A percentile compares a stretch with the other conserved stretches of the same genome.
Conservation (phyloP, 2,329 filamentous ascomycete species). For the Colletotrichum camelliae region DNA sequence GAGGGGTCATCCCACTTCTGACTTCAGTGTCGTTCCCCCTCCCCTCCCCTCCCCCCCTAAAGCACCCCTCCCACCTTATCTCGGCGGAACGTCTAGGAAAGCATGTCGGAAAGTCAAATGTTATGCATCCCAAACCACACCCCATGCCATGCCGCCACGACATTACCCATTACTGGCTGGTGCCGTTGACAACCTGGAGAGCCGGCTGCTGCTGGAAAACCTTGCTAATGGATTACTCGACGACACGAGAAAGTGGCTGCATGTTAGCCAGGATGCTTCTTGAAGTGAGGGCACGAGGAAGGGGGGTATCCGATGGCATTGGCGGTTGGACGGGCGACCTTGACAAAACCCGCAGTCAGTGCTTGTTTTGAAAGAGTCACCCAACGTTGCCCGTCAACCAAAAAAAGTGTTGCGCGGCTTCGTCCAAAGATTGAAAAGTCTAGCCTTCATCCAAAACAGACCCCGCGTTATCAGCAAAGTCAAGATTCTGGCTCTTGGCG, state of each 20-base stretch:
- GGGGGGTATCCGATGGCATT: neutral
- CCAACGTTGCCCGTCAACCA: neutral
- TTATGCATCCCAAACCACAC: neutral
- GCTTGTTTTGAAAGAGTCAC: neutral
- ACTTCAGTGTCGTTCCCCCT: neutral
- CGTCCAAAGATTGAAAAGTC: neutral
- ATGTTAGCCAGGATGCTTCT: neutral
- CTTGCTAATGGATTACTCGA: neutral
- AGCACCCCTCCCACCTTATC: neutral
- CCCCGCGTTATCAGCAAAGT: slow-evolving; percentile 18
- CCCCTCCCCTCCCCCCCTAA: neutral
- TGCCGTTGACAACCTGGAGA: neutral
- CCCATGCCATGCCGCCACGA: neutral
- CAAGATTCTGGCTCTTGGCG: neutral
- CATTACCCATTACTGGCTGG: neutral
- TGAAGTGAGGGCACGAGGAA: neutral
- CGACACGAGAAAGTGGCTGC: neutral
- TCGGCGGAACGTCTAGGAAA: slow-evolving; percentile 1
- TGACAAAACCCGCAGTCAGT: neutral
- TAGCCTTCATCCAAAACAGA: slow-evolving; percentile 17
- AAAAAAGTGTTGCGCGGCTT: slow-evolving; percentile 6
- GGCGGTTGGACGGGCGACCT: neutral
- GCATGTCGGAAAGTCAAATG: slow-evolving; percentile 3
- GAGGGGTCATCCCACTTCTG: neutral
- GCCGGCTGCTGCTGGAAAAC: neutral